phyloP scores from a whole-genome alignment of 257 asterid species.

The Nyctanthes arbortristis region DNA sequence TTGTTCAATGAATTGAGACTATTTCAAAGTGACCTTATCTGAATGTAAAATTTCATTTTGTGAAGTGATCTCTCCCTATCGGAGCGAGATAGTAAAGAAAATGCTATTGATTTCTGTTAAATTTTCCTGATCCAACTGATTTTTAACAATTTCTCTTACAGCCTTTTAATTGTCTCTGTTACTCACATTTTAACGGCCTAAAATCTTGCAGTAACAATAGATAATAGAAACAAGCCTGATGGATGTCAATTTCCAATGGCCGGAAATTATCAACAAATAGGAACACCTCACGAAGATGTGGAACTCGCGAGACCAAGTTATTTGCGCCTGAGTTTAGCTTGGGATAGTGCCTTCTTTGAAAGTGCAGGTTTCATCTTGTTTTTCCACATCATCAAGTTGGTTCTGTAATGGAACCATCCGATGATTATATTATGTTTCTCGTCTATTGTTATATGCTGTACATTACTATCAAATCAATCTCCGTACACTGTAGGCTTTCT shows the following conservation, averaged over 20 bases:
- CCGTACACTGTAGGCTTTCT: conserved; percentile 80
- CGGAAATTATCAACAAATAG: conserved; percentile 18
- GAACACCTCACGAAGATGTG: conserved; percentile 13
- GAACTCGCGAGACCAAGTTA: conserved; percentile 49
- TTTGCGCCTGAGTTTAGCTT: conserved; percentile 65
- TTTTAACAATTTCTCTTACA: too few relatives aligned
- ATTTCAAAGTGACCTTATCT: too few relatives aligned
- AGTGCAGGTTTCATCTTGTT: conserved; percentile 42
- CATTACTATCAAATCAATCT: background rate
- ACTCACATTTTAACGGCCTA: too few relatives aligned
- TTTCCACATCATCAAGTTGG: too few relatives aligned
- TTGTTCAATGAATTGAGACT: too few relatives aligned
- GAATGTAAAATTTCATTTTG: too few relatives aligned
- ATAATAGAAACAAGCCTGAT: conserved; percentile 16
- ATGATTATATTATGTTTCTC: too few relatives aligned
- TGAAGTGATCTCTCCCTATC: too few relatives aligned
- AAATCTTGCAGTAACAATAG: conserved; percentile 31
- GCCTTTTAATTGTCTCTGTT: too few relatives aligned
- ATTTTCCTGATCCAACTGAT: background rate
- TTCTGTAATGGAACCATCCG: too few relatives aligned
- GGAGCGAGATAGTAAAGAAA: background rate
- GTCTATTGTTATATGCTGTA: background rate
- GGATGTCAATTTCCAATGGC: conserved; percentile 23
- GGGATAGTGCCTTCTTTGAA: conserved; percentile 67
- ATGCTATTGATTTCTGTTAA: background rate